Evolutionary conservation across 768 basidiomycete genomes (phyloP).

Genomic region (Leucosporidium scottii): DNA sequence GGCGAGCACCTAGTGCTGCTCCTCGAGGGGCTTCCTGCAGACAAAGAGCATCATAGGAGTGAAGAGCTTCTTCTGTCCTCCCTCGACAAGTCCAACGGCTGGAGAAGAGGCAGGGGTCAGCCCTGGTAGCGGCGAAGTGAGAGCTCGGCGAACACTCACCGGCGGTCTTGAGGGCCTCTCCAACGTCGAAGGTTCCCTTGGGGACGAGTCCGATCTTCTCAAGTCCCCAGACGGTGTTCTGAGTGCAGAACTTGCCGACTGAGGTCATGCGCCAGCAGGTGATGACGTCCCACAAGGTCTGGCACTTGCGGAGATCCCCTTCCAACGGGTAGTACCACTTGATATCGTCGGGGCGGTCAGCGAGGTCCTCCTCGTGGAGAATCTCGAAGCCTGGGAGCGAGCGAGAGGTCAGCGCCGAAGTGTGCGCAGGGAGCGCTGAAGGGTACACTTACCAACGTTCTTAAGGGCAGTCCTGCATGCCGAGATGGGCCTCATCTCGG

Average conservation of each 20-base stretch:
- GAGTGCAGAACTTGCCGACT: conserved; percentile 75
- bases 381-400: conserved; percentile 53
- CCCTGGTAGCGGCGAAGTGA: not conserved
- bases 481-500: conserved; percentile 80
- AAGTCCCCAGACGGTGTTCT: conserved; percentile 65
- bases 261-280: conserved; percentile 78
- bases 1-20: too few relatives aligned
- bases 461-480: conserved; percentile 67
- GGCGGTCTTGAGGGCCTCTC: conserved; percentile 78
- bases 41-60: conserved; percentile 34
- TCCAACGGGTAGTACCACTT: conserved; percentile 94
- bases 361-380: conserved; percentile 88
- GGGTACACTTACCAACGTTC: conserved; percentile 50
- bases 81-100: conserved; percentile 66
- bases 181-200: conserved; percentile 85
- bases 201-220: conserved; percentile 76
- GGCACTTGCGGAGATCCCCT: conserved; percentile 84
- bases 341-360: conserved; percentile 61
- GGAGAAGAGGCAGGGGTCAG: not conserved
- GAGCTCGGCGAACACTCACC: conserved; percentile 9
- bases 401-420: too few relatives aligned
- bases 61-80: conserved; percentile 65
- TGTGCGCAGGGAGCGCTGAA: conserved; percentile 38
- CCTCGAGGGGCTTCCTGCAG: conserved; percentile 11
- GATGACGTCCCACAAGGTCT: conserved; percentile 85